Evolutionary conservation across 1,284 basidiomycete genomes (phyloP).

Genomic region (Leccinum griseonigrum): DNA sequence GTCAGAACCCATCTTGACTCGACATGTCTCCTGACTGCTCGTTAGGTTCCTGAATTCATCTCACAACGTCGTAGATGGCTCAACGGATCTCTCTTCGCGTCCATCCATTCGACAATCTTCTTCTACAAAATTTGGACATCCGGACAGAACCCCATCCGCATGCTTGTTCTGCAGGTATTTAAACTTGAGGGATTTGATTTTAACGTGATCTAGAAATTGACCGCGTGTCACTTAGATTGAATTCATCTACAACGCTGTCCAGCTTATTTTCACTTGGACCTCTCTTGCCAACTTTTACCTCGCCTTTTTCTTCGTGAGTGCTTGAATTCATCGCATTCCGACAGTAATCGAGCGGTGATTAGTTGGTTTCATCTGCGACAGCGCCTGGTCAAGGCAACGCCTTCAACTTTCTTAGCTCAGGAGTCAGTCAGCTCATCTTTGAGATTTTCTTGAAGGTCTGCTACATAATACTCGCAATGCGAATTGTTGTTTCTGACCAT

Average conservation of each 20-base stretch:
- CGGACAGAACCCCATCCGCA: conserved; percentile 86
- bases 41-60: conserved; percentile 80
- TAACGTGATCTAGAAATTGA: conserved; percentile 1
- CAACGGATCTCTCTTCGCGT: conserved; percentile 86
- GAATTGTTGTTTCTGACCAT: conserved; percentile 9
- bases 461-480: background rate
- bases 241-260: conserved; percentile 80
- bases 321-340: background rate
- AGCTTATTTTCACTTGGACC: conserved; percentile 84
- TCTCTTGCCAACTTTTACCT: conserved; percentile 81
- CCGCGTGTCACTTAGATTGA: conserved; percentile 47
- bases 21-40: background rate
- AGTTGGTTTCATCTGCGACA: conserved; percentile 81
- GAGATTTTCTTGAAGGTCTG: conserved; percentile 77
- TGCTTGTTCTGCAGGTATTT: conserved; percentile 68
- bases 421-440: conserved; percentile 75
- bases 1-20: conserved; percentile 5
- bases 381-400: conserved; percentile 54
- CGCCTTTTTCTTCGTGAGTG: conserved; percentile 77
- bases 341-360: conserved; percentile 9
- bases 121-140: conserved; percentile 88
- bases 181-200: background rate
- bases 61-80: conserved; percentile 89
- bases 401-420: conserved; percentile 72
- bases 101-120: conserved; percentile 82